Conservation (phyloP, 73 alveolate species). For the Tetrahymena thermophila region DNA sequence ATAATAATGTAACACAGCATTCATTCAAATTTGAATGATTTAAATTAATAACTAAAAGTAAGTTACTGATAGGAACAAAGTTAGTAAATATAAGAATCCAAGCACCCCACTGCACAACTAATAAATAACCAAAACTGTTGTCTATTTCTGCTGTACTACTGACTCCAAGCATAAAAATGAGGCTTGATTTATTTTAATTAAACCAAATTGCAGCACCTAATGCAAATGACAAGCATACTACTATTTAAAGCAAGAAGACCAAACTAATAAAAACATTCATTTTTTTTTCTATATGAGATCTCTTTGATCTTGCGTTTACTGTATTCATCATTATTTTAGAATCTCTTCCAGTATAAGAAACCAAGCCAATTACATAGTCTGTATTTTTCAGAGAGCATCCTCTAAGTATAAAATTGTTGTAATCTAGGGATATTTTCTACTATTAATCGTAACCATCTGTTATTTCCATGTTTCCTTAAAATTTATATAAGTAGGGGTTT, state of each 20-base stretch:
- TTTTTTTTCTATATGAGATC: conserved; percentile 76
- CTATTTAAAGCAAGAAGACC: conserved; percentile 69
- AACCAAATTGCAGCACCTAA: conserved; percentile 56
- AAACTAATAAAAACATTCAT: conserved; percentile 80
- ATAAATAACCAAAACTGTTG: conserved; percentile 21
- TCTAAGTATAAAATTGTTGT: conserved; percentile 64
- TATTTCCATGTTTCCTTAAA: conserved; percentile 25
- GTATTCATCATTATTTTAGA: conserved; percentile 94
- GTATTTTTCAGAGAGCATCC: conserved; percentile 88
- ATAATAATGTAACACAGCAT: too few species aligned
- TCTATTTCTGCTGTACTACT: neutral
- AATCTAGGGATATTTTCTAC: neutral
- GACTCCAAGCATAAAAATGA: conserved; percentile 30
- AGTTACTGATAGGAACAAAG: conserved; percentile 86
- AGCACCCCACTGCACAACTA: conserved; percentile 62
- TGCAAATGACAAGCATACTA: conserved; percentile 71
- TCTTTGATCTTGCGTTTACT: conserved; percentile 79
- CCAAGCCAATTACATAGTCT: conserved; percentile 65
- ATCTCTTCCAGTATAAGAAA: conserved; percentile 83
- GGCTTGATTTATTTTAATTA: conserved; percentile 26
- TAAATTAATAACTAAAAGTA: neutral
- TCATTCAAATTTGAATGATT: too few species aligned
- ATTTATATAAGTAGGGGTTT: conserved; percentile 41
- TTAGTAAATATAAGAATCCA: conserved; percentile 85
- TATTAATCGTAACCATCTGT: conserved; percentile 8